Evolutionary conservation across 1,284 basidiomycete species (phyloP).

Genomic region (Malassezia arunalokei): DNA sequence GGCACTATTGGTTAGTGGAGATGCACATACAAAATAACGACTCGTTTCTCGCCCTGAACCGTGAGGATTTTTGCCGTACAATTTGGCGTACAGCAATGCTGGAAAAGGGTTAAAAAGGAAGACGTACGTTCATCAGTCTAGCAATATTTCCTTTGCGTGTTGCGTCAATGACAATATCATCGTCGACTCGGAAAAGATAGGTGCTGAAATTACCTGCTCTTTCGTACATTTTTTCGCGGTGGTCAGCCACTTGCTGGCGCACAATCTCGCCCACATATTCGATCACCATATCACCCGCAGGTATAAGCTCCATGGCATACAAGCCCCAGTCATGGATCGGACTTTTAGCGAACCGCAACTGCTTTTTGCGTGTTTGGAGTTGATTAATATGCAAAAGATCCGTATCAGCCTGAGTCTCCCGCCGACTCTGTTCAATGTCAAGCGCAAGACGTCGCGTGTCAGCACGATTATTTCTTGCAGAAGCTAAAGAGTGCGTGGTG

Average conservation of each 20-base stretch:
- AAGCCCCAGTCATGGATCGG: conserved; percentile 98
- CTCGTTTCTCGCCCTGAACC: conserved; percentile 94
- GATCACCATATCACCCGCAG: conserved; percentile 94
- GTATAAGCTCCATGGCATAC: conserved; percentile 56
- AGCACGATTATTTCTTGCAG: conserved; percentile 80
- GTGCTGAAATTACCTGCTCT: conserved; percentile 55
- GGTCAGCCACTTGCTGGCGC: conserved; percentile 86
- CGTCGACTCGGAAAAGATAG: conserved; percentile 48
- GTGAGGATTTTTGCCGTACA: conserved; percentile 97
- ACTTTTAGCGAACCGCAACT: conserved; percentile 83
- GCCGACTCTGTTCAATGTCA: conserved; percentile 88
- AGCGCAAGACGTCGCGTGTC: conserved; percentile 83
- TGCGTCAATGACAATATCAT: conserved; percentile 64
- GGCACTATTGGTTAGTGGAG: conserved; percentile 54
- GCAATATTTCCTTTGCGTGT: conserved; percentile 94
- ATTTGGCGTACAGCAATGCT: conserved; percentile 94
- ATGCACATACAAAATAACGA: conserved; percentile 63
- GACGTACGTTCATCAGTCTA: conserved; percentile 34
- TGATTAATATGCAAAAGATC: conserved; percentile 88
- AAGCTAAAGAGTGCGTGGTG: conserved; percentile 52
- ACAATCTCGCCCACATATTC: conserved; percentile 98
- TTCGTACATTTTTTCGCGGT: conserved; percentile 91
- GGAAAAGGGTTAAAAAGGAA: conserved; percentile 52
- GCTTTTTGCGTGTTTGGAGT: conserved; percentile 92
- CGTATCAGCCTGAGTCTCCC: conserved; percentile 50